Conservation (phyloP, 768 basidiomycete genomes). For the Nevesoporus exiguus region DNA sequence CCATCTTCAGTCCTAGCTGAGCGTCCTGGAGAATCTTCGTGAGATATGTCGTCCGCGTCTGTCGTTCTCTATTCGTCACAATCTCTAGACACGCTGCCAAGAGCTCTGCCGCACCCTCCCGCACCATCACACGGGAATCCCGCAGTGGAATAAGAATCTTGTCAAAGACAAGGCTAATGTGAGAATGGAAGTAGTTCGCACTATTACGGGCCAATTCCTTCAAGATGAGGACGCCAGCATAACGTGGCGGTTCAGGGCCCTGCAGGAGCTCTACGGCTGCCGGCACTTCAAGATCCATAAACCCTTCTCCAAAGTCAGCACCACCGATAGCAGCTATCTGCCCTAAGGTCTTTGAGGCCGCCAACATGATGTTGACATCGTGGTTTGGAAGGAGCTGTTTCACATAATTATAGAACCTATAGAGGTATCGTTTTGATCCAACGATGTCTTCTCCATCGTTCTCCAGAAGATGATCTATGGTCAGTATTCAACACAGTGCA, state of each 20-base stretch:
- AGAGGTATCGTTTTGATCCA: conserved; percentile 76
- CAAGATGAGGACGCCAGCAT: conserved; percentile 90
- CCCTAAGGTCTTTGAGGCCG: conserved; percentile 89
- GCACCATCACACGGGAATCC: conserved; percentile 84
- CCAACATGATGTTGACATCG: conserved; percentile 91
- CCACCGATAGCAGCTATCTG: conserved; percentile 84
- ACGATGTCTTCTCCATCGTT: conserved; percentile 77
- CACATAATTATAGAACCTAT: conserved; percentile 90
- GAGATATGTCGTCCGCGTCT: conserved; percentile 62
- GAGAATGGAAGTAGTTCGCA: conserved; percentile 81
- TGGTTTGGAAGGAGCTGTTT: conserved; percentile 87
- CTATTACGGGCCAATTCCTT: conserved; percentile 92
- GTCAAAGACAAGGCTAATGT: conserved; percentile 85
- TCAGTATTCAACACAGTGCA: conserved; percentile 7
- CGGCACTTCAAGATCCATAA: conserved; percentile 88
- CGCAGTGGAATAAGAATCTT: conserved; percentile 89
- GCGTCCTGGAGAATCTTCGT: conserved; percentile 87
- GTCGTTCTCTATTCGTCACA: conserved; percentile 68
- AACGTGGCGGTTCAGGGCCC: conserved; percentile 75
- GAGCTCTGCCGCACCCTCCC: conserved; percentile 91
- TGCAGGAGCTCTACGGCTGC: conserved; percentile 78
- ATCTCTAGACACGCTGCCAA: conserved; percentile 93
- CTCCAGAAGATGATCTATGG: conserved; percentile 67
- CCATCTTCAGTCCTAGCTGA: conserved; percentile 73
- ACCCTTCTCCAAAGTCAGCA: conserved; percentile 78